Evolutionary conservation across 148 eudicot genomes (phyloP), one percentile per base, ranked within the genome.

Genomic region (Rheum nobile): DNA sequence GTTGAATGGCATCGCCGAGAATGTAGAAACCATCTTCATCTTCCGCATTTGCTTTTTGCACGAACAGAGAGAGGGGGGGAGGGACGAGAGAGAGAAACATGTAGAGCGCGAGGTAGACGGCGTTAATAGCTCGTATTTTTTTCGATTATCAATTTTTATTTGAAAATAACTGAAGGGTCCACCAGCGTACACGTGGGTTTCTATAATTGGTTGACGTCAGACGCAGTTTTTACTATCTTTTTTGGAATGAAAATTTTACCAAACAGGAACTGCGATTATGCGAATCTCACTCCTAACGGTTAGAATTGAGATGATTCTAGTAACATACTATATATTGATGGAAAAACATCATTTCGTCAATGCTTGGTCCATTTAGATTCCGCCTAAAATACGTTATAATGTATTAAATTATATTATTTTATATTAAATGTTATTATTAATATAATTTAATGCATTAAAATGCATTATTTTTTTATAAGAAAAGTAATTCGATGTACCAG

Each of bases 31-130:
- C 69, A 63, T 63, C 39, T 63, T 63, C 69, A 6, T 63, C 39
- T 17, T 63, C 39, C 69, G 41, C 69, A 63, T 63, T 63, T 63
- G 69, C 69, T 63, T 63, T 63, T 63, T 32, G 69, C 69, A 63
- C 69, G 69, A 63, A 63, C 69, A 29, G 69, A 63, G 69, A 55
- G 65, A 55, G 31, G 10, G 28, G 17, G 55, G 24, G 22, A n/a
- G 55, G 8, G 63, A 10, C 0, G 32, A 55, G 65, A 55, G 63
- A 59, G 35, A 63, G 69, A 57, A 28, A 63, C 69, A 63, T 63
- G 69, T 63, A 63, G 67, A 1, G 39, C 16, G 69, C 69, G 69
- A 63, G 22, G 38, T 63, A 13, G n/a, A 63, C 69, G 69, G 69
- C 69, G 69, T 63, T 16, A 31, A 63, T 63, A 63, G 69, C 16